Conservation (phyloP, 257 asterid genomes). For the Mitragyna speciosa region DNA sequence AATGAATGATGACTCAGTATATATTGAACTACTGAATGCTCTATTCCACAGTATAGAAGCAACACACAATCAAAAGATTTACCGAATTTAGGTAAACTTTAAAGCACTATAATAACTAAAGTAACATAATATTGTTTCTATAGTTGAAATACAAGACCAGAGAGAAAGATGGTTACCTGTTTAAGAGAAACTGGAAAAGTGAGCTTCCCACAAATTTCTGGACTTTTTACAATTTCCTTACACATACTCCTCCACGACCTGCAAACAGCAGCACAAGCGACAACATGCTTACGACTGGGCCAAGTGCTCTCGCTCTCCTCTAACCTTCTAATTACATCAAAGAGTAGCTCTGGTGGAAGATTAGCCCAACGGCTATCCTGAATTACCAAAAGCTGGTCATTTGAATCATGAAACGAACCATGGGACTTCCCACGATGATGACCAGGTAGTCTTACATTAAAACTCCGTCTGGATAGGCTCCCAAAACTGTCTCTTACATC, state of each 20-base stretch:
- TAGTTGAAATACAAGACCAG: background rate
- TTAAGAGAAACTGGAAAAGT: slow-evolving; percentile 91
- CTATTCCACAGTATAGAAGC: background rate
- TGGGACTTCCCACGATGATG: slow-evolving; percentile 76
- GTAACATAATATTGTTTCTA: background rate
- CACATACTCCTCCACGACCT: slow-evolving; percentile 91
- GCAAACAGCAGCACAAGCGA: slow-evolving; percentile 89
- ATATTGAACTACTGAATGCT: background rate
- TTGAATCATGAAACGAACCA: slow-evolving; percentile 61
- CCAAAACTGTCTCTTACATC: slow-evolving; percentile 89
- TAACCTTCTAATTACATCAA: slow-evolving; percentile 75
- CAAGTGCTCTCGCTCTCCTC: slow-evolving; percentile 93
- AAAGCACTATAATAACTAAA: background rate
- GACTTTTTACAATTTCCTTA: slow-evolving; percentile 73
- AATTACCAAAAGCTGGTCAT: slow-evolving; percentile 56
- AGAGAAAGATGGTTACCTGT: slow-evolving; percentile 51
- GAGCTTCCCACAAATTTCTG: slow-evolving; percentile 77
- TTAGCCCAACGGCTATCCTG: slow-evolving; percentile 87
- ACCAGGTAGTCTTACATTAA: slow-evolving; percentile 64
- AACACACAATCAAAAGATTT: background rate
- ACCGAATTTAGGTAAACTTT: background rate
- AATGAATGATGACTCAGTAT: slow-evolving; percentile 5
- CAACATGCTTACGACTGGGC: slow-evolving; percentile 88
- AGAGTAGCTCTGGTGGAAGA: slow-evolving; percentile 89
- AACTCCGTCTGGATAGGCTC: slow-evolving; percentile 79